Evolutionary conservation across 176 grass and related monocot species (phyloP).

Genomic region (Tillandsia fasciculata): DNA sequence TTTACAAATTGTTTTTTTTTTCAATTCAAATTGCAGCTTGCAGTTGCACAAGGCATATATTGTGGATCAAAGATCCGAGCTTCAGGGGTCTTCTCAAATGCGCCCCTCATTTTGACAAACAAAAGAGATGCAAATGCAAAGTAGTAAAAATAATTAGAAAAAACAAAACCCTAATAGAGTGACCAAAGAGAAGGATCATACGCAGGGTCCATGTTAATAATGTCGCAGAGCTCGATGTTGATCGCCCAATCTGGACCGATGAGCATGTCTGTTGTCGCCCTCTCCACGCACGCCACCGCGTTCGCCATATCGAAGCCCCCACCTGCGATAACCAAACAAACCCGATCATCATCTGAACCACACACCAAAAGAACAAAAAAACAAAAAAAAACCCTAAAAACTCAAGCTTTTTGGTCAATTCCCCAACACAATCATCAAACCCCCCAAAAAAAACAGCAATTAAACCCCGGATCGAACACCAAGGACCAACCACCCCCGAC

Average conservation of each 20-base stretch:
- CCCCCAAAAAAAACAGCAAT: too few relatives aligned
- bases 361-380: background rate
- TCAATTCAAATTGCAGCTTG: background rate
- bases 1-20: background rate
- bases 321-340: background rate
- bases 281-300: slow-evolving; percentile 60
- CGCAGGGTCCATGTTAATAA: slow-evolving; percentile 94
- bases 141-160: slow-evolving; percentile 9
- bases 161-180: slow-evolving; percentile 1
- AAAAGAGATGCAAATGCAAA: background rate
- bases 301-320: slow-evolving; percentile 19
- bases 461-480: too few relatives aligned
- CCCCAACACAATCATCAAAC: too few relatives aligned
- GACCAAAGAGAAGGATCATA: slow-evolving; percentile 16
- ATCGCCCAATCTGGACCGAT: slow-evolving; percentile 94
- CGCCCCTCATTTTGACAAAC: background rate
- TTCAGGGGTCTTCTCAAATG: background rate
- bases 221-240: slow-evolving; percentile 98
- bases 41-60: background rate
- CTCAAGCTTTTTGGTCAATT: background rate
- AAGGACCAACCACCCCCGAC: background rate
- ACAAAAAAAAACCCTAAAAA: background rate
- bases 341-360: background rate
- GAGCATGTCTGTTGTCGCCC: slow-evolving; percentile 87
- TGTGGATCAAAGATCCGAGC: background rate